Evolutionary conservation across 176 grass and related monocot species (phyloP).

Genomic region (Hordeum vulgare): DNA sequence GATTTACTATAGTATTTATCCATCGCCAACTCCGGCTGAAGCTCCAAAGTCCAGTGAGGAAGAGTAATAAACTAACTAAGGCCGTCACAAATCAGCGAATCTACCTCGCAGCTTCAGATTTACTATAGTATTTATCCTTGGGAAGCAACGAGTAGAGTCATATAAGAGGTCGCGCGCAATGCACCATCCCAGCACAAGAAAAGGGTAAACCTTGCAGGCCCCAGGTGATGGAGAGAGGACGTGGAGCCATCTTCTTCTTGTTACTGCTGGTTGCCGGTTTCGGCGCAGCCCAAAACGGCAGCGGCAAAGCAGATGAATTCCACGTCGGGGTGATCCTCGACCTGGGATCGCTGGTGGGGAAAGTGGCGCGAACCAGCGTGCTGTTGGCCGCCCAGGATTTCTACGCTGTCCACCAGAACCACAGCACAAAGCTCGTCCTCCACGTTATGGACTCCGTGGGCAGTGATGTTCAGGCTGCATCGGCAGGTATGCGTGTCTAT

Average conservation of each 20-base stretch:
- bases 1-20: no score
- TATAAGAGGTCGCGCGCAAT: not conserved
- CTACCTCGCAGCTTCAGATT: no score
- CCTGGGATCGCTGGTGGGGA: constrained; percentile 27
- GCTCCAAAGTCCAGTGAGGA: no score
- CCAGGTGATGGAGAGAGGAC: constrained; percentile 7
- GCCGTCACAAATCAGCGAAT: not conserved
- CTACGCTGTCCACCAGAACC: constrained; percentile 27
- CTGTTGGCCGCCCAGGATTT: constrained; percentile 57
- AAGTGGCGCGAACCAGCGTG: constrained; percentile 28
- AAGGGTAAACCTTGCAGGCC: not conserved
- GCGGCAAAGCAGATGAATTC: constrained; percentile 3
- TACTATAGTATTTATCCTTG: not conserved
- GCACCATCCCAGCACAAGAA: not conserved
- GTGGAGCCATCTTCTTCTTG: not conserved
- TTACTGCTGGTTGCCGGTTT: not conserved
- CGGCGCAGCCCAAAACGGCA: not conserved
- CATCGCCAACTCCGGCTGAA: no score
- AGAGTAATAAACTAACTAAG: no score
- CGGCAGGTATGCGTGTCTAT: constrained; percentile 25
- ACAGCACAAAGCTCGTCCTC: constrained; percentile 36
- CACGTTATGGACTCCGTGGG: constrained; percentile 27
- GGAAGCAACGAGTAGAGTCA: not conserved
- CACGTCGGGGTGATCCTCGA: constrained; percentile 59
- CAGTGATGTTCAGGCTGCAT: constrained; percentile 15